Conservation (phyloP, 495 filamentous ascomycete species). For the Hyaloscypha hepaticicola region DNA sequence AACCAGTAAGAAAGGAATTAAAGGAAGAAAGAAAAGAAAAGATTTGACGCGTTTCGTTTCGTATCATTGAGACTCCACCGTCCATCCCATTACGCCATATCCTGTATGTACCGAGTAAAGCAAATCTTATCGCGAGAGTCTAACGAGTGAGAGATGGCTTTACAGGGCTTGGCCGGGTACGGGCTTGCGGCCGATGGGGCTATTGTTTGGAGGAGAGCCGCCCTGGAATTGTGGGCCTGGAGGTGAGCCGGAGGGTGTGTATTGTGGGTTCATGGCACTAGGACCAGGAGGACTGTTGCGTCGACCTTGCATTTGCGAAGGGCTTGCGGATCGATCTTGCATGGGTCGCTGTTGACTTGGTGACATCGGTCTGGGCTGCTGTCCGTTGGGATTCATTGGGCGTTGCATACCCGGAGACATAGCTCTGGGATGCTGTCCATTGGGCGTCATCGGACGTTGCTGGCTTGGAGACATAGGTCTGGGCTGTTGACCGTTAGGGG, state of each 20-base stretch:
- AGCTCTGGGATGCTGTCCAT: conserved; percentile 35
- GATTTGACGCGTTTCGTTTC: background rate
- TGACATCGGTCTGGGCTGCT: conserved; percentile 26
- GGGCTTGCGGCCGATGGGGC: conserved; percentile 43
- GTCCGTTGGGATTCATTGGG: conserved; percentile 41
- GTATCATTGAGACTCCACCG: background rate
- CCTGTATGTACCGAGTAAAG: background rate
- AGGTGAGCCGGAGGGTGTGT: conserved; percentile 35
- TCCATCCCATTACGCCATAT: background rate
- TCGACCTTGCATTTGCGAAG: conserved; percentile 40
- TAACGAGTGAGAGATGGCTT: conserved; percentile 1
- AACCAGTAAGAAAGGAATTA: no score
- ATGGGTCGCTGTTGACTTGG: conserved; percentile 34
- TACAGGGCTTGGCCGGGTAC: conserved; percentile 50
- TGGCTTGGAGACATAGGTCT: conserved; percentile 11
- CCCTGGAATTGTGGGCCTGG: conserved; percentile 22
- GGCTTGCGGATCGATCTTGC: conserved; percentile 47
- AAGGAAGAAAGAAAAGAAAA: background rate
- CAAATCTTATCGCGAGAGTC: background rate
- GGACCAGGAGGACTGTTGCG: conserved; percentile 54
- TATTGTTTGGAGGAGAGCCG: background rate
- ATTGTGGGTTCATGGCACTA: conserved; percentile 56
- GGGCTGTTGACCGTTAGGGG: conserved; percentile 36
- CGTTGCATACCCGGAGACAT: conserved; percentile 56
- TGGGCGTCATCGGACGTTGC: conserved; percentile 35